Conservation (phyloP, 2,329 filamentous ascomycete species). For the Dothideomycetes sp. region DNA sequence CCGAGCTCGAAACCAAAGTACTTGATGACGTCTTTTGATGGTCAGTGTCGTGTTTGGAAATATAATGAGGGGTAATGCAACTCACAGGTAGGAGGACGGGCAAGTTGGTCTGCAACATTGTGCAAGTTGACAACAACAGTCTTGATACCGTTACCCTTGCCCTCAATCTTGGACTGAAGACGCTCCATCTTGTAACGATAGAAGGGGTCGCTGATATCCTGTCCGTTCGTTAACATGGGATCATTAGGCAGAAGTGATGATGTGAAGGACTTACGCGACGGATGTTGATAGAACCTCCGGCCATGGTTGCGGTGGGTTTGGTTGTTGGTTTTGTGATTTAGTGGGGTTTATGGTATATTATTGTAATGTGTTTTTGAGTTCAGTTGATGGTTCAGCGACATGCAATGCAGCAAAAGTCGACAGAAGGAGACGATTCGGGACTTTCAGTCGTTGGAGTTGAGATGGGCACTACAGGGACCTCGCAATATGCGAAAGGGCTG, state of each 20-base stretch:
- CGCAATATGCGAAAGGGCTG: constrained; percentile 92
- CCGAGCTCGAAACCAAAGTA: constrained; percentile 99
- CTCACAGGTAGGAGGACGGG: constrained; percentile 71
- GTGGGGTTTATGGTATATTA: constrained; percentile 22
- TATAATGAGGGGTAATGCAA: constrained; percentile 9
- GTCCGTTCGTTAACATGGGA: constrained; percentile 15
- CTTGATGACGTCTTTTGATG: constrained; percentile 71
- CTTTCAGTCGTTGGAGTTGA: constrained; percentile 80
- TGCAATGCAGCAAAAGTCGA: constrained; percentile 36
- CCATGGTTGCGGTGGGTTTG: constrained; percentile 61
- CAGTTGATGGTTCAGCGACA: constrained; percentile 44
- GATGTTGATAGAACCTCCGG: constrained; percentile 76
- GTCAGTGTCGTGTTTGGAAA: constrained; percentile 4
- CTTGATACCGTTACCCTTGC: constrained; percentile 99
- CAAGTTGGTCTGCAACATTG: constrained; percentile 85
- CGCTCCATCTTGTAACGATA: constrained; percentile 99
- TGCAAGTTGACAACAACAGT: constrained; percentile 93
- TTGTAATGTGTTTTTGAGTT: constrained; percentile 2
- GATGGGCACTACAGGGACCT: constrained; percentile 84
- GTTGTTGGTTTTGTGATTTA: constrained; percentile 13
- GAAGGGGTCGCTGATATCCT: constrained; percentile 93
- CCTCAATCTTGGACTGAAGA: constrained; percentile 97
- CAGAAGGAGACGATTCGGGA: constrained; percentile 12
- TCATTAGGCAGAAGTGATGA: not conserved
- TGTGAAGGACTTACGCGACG: constrained; percentile 48